Base-by-base conservation (phyloP, 2,329 filamentous ascomycete species). In the Westerdykella aurantiaca region DNA sequence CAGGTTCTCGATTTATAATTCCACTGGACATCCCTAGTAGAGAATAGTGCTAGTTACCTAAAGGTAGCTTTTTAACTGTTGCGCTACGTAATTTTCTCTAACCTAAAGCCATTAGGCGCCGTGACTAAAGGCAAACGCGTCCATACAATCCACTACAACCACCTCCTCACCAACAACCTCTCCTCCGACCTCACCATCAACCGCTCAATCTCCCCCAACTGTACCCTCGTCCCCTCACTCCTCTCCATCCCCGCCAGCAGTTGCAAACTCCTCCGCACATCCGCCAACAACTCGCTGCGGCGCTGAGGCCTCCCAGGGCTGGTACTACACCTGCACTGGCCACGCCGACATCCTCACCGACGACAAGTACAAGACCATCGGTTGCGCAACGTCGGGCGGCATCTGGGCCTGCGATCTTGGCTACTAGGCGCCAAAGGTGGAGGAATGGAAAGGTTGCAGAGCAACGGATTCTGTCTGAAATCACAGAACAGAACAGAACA, bases 151-250 rank as follows among this genome's bases (percentile, higher is more conserved):
- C 18, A 21, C 18, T 21, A 56, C 13, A 56, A 45, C 54, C 52
- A 57, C 25, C 50, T 40, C 33, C 39, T 42, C 10, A 25, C 38
- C 42, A 50, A 43, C 18, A 57, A 31, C 18, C 47, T 34, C n/a
- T 55, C 49, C 17, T 49, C 47, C 9, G 52, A 46, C 16, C 35
- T 47, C 13, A 37, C 41, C 44, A 57, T 41, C 3, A 41, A 37
- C 16, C 41, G 16, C 29, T 52, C 51, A 5, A 53, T 41, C 17
- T 38, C 38, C 3, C 47, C 43, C 10, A 57, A n/a, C 34, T 50
- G 50, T 5, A 13, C 37, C 16, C 42, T 50, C 9, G 46, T 37
- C 9, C 33, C 34, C 29, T 34, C 47, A 31, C 47, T 48, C 11
- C 14, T 34, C 14, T 16, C 14, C 34, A 16, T 21, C 2, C 41